These are phyloP conservation scores for Penicillium expansum DNA, from an alignment of 2,329 filamentous ascomycete species.

Conservation along the genomic window DNA sequence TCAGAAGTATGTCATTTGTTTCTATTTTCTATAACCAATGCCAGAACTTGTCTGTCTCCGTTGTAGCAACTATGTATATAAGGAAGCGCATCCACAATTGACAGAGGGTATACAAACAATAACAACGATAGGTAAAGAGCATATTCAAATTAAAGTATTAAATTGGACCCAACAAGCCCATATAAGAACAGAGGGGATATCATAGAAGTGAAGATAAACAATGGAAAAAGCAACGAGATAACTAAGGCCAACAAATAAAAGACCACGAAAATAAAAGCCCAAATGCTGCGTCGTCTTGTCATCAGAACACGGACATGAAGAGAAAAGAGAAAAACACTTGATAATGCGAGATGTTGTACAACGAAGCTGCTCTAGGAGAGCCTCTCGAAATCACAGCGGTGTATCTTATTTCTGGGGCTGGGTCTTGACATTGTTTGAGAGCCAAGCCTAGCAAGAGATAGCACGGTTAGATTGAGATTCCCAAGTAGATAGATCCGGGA, in stretches of 20 bases:
- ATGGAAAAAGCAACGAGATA: constrained; percentile 19
- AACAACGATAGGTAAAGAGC: constrained; percentile 21
- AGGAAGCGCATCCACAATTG: constrained; percentile 16
- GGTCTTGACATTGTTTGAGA: constrained; percentile 78
- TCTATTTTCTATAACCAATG: not conserved
- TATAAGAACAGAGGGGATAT: constrained; percentile 45
- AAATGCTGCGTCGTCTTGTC: constrained; percentile 44
- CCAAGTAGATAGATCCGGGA: not conserved
- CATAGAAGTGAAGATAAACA: constrained; percentile 36
- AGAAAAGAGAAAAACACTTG: constrained; percentile 28
- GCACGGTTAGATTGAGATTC: constrained; percentile 5
- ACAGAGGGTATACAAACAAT: constrained; percentile 16
- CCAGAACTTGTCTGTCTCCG: constrained; percentile 5
- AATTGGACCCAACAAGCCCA: constrained; percentile 31
- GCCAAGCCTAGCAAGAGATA: constrained; percentile 57
- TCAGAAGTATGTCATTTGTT: constrained; percentile 19
- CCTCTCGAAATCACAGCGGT: constrained; percentile 22
- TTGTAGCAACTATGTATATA: constrained; percentile 15
- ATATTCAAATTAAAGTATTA: constrained; percentile 33
- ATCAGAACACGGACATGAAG: constrained; percentile 41
- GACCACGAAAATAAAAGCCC: constrained; percentile 25
- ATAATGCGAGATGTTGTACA: constrained; percentile 36
- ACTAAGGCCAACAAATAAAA: constrained; percentile 23
- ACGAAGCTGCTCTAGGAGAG: constrained; percentile 24
- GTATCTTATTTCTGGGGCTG: constrained; percentile 40